Evolutionary conservation across 1,284 basidiomycete species (phyloP).

Genomic region (Phylloboletellus chloephorus): DNA sequence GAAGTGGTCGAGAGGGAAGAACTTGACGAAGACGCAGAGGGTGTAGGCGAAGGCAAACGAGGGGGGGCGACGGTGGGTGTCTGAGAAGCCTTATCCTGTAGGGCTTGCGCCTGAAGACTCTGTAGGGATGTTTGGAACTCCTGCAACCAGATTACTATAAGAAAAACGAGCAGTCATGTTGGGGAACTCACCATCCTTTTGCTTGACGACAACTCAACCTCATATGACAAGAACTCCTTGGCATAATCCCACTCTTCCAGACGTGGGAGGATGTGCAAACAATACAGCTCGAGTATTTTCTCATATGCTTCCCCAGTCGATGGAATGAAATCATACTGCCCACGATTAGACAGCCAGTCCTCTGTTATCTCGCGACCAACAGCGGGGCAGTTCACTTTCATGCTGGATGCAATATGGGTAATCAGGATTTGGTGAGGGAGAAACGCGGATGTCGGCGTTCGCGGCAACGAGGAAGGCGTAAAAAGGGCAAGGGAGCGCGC

Average conservation of each 20-base stretch:
- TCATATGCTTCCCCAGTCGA: constrained; percentile 53
- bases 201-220: constrained; percentile 51
- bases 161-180: not conserved
- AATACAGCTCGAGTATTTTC: constrained; percentile 70
- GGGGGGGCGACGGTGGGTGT: constrained; percentile 10
- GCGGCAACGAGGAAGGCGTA: constrained; percentile 42
- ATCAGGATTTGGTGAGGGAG: constrained; percentile 64
- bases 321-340: constrained; percentile 31
- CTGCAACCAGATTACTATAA: constrained; percentile 29
- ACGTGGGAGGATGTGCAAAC: constrained; percentile 62
- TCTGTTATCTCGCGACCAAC: constrained; percentile 62
- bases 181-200: constrained; percentile 47
- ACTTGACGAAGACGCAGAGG: constrained; percentile 42
- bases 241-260: constrained; percentile 75
- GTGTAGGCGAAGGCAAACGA: constrained; percentile 31
- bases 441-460: constrained; percentile 45
- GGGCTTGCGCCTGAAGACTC: constrained; percentile 32
- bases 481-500: constrained; percentile 62
- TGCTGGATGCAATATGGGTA: constrained; percentile 61
- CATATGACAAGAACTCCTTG: constrained; percentile 65
- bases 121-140: constrained; percentile 40
- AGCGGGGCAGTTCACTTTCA: constrained; percentile 58
- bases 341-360: constrained; percentile 62
- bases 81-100: constrained; percentile 8
- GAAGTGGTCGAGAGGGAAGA: constrained; percentile 54